Base-by-base conservation (phyloP, 2,329 filamentous ascomycete genomes). In the Aspergillus viridinutans region DNA sequence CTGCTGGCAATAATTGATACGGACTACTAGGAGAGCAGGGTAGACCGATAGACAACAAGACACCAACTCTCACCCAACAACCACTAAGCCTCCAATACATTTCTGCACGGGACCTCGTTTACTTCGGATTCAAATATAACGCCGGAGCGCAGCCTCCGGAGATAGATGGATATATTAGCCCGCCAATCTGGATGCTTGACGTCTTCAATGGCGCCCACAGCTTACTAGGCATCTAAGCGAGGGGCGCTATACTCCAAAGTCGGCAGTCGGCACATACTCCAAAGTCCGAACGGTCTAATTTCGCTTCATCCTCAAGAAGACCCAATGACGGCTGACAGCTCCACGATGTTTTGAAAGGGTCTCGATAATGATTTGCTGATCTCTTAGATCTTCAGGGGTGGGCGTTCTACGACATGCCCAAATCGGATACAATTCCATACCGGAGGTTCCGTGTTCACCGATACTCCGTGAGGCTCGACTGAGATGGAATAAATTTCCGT, bases 371-470 rank as follows among this genome's bases (percentile, higher is more conserved):
- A 38, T 38, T 38, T 38, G 32, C 14, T 38, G 14, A 17, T 17
- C 14, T 7, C 14, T 38, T 6, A 17, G 5, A 35, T 35, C 6
- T 35, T 35, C 32, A 3, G 23, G 47, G 47, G 23, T 21, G 47
- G 32, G 32, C 5, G 32, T 35, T 35, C 4, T 17, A 35, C 14
- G 45, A 6, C 10, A 29, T n/a, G 26, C 32, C n/a, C 12, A 8
- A n/a, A 26, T 29, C 25, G 20, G 49, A 32, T 56, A 43, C 49
- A 28, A 40, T 32, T 25, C 40, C 21, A 51, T 35, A 45, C 48
- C 54, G 54, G 54, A 56, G 35, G 49, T 56, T 56, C 29, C 54
- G 47, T 52, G 54, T 56, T 50, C n/a, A 45, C 54, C 54, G 54
- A 55, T 20, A 8, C 40, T 26, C 54, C 52, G 43, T 26, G 43